Conservation (phyloP, 257 asterid species). For the Rehmannia glutinosa region DNA sequence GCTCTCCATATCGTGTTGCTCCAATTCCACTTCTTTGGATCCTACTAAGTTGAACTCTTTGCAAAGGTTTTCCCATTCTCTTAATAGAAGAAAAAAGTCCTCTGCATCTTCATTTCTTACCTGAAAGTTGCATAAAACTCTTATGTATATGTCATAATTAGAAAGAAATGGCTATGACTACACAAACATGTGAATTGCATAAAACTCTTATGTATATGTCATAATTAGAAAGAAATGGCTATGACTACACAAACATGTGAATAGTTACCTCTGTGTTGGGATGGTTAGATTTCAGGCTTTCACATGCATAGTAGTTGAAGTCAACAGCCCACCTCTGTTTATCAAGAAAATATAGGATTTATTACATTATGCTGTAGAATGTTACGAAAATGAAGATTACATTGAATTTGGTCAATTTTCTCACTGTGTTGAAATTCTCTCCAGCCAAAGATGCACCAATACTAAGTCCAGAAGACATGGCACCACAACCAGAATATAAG, state of each 20-base stretch:
- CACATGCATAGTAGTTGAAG: not conserved
- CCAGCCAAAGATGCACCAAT: not conserved
- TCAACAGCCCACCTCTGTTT: conserved; percentile 4
- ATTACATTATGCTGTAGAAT: not conserved
- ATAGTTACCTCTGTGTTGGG: not conserved
- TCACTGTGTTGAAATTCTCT: not conserved
- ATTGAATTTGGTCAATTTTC: not conserved
- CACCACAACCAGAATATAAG: conserved; percentile 1
- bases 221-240: not conserved
- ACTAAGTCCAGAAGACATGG: not conserved
- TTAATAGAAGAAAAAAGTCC: not conserved
- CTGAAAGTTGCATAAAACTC: not conserved
- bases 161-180: no score
- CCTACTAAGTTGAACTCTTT: not conserved
- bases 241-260: not conserved
- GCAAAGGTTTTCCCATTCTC: not conserved
- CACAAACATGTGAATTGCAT: no score
- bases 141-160: not conserved
- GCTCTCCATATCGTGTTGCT: not conserved
- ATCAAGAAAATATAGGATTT: not conserved
- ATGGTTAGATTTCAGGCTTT: not conserved
- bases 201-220: not conserved
- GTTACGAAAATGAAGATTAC: not conserved
- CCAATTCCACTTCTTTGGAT: not conserved
- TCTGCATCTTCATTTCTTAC: conserved; percentile 2